Evolutionary conservation across 2,329 filamentous ascomycete species (phyloP).

Genomic region (Fusarium equiseti): DNA sequence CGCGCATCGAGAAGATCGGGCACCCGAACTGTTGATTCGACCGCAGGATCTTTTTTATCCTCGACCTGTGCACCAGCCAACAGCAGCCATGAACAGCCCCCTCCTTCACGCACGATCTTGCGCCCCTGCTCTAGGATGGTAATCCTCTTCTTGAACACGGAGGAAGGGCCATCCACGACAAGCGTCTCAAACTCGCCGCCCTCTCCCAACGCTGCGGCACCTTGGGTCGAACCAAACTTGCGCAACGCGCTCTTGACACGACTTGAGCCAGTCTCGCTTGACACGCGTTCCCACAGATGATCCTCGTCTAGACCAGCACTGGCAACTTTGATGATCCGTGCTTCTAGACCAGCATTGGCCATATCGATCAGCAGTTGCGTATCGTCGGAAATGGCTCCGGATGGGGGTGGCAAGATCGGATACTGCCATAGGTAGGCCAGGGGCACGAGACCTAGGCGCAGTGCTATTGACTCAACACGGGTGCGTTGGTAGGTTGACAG

Average conservation of each 20-base stretch:
- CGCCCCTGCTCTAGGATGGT: constrained; percentile 67
- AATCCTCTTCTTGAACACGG: constrained; percentile 80
- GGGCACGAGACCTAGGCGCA: constrained; percentile 84
- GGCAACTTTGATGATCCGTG: constrained; percentile 95
- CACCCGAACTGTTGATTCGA: constrained; percentile 58
- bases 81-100: constrained; percentile 80
- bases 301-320: constrained; percentile 86
- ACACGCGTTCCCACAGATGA: constrained; percentile 85
- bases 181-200: constrained; percentile 97
- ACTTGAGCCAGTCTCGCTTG: constrained; percentile 62
- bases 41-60: constrained; percentile 51
- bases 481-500: constrained; percentile 96
- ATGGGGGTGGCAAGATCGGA: constrained; percentile 72
- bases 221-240: constrained; percentile 75
- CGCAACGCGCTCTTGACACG: constrained; percentile 66
- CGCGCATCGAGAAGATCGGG: constrained; percentile 75
- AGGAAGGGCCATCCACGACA: constrained; percentile 80
- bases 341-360: constrained; percentile 80
- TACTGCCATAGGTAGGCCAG: constrained; percentile 95
- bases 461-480: constrained; percentile 89
- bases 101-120: constrained; percentile 73
- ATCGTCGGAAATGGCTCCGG: constrained; percentile 53
- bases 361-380: constrained; percentile 82
- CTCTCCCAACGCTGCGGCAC: constrained; percentile 82
- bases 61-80: constrained; percentile 69